Conservation (phyloP, 148 eudicot species). For the Camellia japonica region DNA sequence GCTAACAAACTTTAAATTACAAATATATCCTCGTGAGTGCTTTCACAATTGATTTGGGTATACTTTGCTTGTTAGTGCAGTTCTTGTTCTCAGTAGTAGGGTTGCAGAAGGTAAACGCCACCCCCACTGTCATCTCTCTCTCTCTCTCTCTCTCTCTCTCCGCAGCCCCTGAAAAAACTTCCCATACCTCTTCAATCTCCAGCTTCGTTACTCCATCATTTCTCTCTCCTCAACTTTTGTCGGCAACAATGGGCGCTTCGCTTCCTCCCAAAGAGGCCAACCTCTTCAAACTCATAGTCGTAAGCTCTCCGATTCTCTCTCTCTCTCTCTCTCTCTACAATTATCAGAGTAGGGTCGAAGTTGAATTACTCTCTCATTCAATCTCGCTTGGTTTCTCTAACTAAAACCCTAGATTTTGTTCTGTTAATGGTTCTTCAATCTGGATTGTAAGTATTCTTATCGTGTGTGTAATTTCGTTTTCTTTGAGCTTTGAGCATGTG, state of each 20-base stretch:
- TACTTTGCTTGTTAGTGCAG: not conserved
- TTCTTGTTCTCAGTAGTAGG: constrained; percentile 54
- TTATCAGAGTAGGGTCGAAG: no score
- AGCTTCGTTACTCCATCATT: not conserved
- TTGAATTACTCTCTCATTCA: no score
- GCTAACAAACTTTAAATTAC: not conserved
- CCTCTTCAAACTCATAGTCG: constrained; percentile 95
- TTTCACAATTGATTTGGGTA: not conserved
- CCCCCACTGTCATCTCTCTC: constrained; percentile 24
- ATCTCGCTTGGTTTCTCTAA: no score
- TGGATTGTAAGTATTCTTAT: no score
- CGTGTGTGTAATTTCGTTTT: no score
- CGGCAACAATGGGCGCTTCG: constrained; percentile 69
- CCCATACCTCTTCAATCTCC: not conserved
- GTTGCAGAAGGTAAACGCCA: constrained; percentile 92
- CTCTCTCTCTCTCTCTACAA: not conserved
- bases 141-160: constrained; percentile 13
- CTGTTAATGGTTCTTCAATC: no score
- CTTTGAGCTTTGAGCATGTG: no score
- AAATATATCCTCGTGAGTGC: not conserved
- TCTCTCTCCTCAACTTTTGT: not conserved
- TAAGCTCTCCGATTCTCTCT: constrained; percentile 30
- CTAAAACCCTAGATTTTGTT: no score
- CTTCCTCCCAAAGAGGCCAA: constrained; percentile 94
- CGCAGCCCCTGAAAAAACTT: constrained; percentile 12